Evolutionary conservation across 2,329 filamentous ascomycete species (phyloP).

Genomic region (Dactylellina sp.): DNA sequence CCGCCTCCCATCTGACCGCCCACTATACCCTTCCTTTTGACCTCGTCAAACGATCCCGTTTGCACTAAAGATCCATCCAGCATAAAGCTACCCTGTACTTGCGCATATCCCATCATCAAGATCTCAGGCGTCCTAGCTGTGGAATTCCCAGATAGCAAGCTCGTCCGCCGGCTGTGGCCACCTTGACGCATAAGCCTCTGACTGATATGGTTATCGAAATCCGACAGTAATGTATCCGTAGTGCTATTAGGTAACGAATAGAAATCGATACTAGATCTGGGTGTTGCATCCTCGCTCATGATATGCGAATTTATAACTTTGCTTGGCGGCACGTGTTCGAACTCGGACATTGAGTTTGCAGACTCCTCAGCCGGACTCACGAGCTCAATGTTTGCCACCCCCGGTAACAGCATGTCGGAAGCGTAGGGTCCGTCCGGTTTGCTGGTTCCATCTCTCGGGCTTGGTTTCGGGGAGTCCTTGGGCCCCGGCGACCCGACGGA

Average conservation of each 20-base stretch:
- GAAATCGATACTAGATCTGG: slow-evolving; percentile 91
- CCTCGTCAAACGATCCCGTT: slow-evolving; percentile 89
- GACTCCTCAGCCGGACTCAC: slow-evolving; percentile 65
- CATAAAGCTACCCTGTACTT: slow-evolving; percentile 90
- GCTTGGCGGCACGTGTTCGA: slow-evolving; percentile 58
- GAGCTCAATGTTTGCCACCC: slow-evolving; percentile 60
- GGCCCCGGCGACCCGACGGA: slow-evolving; percentile 20
- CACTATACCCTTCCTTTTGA: slow-evolving; percentile 92
- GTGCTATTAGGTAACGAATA: slow-evolving; percentile 96
- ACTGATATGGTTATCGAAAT: slow-evolving; percentile 73
- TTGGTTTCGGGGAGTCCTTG: slow-evolving; percentile 58
- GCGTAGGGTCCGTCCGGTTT: slow-evolving; percentile 58
- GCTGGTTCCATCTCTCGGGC: slow-evolving; percentile 58
- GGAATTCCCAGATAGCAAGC: slow-evolving; percentile 58
- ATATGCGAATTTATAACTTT: slow-evolving; percentile 70
- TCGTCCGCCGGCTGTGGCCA: slow-evolving; percentile 62
- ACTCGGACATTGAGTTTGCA: slow-evolving; percentile 61
- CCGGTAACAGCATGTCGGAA: slow-evolving; percentile 56
- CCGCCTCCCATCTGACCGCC: slow-evolving; percentile 84
- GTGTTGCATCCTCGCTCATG: slow-evolving; percentile 76
- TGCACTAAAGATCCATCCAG: slow-evolving; percentile 92
- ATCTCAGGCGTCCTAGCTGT: slow-evolving; percentile 74
- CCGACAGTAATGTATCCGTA: slow-evolving; percentile 89
- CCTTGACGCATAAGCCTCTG: slow-evolving; percentile 69
- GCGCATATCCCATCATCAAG: slow-evolving; percentile 97